These are phyloP conservation scores for Alternaria conjuncta DNA, from an alignment of 2,329 filamentous ascomycete genomes.

Conservation along the genomic window DNA sequence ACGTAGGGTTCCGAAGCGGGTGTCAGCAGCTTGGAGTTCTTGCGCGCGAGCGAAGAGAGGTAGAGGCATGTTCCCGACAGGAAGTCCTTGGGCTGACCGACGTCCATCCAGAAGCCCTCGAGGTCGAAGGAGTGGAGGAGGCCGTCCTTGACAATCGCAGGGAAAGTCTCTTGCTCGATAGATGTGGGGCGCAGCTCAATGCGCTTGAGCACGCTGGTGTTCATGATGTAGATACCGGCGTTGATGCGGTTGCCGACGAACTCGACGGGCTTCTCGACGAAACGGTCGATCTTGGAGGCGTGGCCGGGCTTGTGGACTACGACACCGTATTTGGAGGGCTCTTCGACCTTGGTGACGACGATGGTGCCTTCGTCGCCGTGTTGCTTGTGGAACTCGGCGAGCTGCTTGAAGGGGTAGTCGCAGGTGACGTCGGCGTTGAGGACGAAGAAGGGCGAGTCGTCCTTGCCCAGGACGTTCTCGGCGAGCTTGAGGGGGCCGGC, in stretches of 20 bases:
- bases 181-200: constrained; percentile 97
- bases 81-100: constrained; percentile 98
- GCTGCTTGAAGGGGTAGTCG: constrained; percentile 92
- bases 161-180: constrained; percentile 99
- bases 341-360: constrained; percentile 97
- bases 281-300: constrained; percentile 91
- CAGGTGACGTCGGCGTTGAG: constrained; percentile 98
- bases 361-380: constrained; percentile 98
- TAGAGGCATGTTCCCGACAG: constrained; percentile 94
- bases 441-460: constrained; percentile 95
- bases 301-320: constrained; percentile 96
- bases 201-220: constrained; percentile 85
- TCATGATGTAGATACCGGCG: constrained; percentile 96
- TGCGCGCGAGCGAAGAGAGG: constrained; percentile 90
- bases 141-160: constrained; percentile 86
- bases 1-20: constrained; percentile 78
- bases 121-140: constrained; percentile 95
- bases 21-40: constrained; percentile 82
- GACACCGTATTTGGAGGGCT: constrained; percentile 98
- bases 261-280: constrained; percentile 99
- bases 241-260: constrained; percentile 99
- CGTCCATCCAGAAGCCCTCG: constrained; percentile 99
- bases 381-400: constrained; percentile 87
- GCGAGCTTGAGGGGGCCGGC: constrained; percentile 95
- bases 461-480: constrained; percentile 89